Evolutionary conservation across 768 basidiomycete species (phyloP).

Genomic region (Thelephora aurantiotincta): DNA sequence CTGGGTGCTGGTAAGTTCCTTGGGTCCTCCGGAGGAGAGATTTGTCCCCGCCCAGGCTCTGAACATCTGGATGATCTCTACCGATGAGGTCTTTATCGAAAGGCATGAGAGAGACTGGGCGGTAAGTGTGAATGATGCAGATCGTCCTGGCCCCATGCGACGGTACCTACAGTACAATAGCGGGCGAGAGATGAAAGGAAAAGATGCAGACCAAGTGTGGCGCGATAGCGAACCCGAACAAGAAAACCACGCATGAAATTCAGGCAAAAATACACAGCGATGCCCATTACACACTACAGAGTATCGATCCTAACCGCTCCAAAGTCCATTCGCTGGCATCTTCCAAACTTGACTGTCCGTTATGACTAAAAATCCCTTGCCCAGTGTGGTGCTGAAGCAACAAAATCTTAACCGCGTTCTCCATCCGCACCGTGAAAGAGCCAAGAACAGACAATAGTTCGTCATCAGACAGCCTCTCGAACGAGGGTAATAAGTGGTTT

Average conservation of each 20-base stretch:
- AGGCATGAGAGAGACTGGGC: too few relatives aligned
- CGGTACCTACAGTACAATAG: too few relatives aligned
- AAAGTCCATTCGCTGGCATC: not conserved
- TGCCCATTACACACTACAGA: not conserved
- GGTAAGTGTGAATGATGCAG: too few relatives aligned
- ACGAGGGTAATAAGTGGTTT: conserved; percentile 47
- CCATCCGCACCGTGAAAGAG: conserved; percentile 58
- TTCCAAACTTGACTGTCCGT: not conserved
- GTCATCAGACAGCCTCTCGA: conserved; percentile 59
- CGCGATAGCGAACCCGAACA: too few relatives aligned
- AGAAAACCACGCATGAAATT: not conserved
- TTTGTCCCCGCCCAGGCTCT: too few relatives aligned
- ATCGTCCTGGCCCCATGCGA: too few relatives aligned
- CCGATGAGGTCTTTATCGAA: too few relatives aligned
- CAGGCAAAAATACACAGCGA: not conserved
- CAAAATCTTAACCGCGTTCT: conserved; percentile 38
- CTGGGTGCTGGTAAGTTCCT: too few relatives aligned
- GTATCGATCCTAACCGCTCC: not conserved
- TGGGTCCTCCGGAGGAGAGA: too few relatives aligned
- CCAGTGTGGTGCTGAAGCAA: conserved; percentile 7
- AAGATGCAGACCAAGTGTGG: too few relatives aligned
- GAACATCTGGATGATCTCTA: too few relatives aligned
- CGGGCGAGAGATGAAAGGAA: too few relatives aligned
- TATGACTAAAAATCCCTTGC: not conserved
- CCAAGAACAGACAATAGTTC: conserved; percentile 69